These are phyloP conservation scores for Suhomyces canberraensis DNA, from an alignment of 805 yeast species.

Conservation along the genomic window DNA sequence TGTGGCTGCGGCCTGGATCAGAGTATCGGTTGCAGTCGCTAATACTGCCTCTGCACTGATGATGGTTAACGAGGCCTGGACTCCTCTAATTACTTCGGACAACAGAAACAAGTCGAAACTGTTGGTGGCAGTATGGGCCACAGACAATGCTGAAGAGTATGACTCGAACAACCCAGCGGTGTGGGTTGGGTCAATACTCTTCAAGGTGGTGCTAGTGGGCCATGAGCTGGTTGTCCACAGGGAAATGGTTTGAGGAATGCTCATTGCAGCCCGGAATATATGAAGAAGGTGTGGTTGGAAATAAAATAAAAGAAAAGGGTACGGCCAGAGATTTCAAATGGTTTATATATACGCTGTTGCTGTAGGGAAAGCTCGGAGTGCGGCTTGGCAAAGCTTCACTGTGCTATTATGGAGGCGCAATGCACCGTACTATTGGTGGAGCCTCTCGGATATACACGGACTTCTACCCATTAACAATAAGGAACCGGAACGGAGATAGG, in stretches of 20 bases:
- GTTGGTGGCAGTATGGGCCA: conserved; percentile 20
- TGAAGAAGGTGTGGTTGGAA: no score
- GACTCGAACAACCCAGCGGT: conserved; percentile 19
- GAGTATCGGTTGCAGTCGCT: conserved; percentile 37
- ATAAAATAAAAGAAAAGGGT: no score
- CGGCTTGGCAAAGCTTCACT: no score
- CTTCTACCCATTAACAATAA: no score
- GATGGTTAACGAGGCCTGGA: conserved; percentile 35
- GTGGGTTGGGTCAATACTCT: conserved; percentile 23
- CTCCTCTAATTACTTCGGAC: conserved; percentile 29
- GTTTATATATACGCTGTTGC: no score
- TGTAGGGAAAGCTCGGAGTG: no score
- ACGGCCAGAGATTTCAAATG: no score
- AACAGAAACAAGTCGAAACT: conserved; percentile 16
- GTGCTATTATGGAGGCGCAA: no score
- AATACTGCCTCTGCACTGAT: conserved; percentile 32
- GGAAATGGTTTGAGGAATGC: conserved; percentile 1
- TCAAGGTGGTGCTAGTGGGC: conserved; percentile 28
- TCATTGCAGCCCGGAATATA: not conserved
- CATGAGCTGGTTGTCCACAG: conserved; percentile 24
- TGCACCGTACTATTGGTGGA: no score
- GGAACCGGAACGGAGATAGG: no score
- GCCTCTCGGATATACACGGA: no score
- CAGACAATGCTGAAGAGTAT: conserved; percentile 15
- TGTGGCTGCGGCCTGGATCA: conserved; percentile 27